phyloP scores from a whole-genome alignment of 176 grass and related monocot genomes.

The Phragmites australis region DNA sequence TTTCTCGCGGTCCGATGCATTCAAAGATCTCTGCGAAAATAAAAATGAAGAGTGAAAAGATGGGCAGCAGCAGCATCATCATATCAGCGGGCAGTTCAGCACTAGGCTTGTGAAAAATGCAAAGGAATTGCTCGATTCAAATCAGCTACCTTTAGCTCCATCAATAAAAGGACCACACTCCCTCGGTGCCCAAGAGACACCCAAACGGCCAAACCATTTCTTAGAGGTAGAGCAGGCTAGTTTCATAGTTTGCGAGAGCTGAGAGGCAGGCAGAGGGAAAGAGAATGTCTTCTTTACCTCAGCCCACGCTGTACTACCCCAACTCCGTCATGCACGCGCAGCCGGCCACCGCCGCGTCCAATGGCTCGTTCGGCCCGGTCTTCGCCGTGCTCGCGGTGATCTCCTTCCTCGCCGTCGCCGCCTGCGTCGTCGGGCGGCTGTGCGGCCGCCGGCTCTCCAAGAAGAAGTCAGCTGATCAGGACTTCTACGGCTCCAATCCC shows the following conservation, averaged over 20 bases:
- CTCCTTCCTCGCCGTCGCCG: slow-evolving; percentile 59
- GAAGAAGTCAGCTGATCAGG: slow-evolving; percentile 36
- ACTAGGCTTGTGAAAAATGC: slow-evolving; percentile 24
- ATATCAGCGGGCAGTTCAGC: slow-evolving; percentile 21
- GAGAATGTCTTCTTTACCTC: slow-evolving; percentile 63
- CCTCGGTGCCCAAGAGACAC: slow-evolving; percentile 15
- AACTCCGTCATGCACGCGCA: slow-evolving; percentile 42
- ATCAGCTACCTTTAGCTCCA: slow-evolving; percentile 12
- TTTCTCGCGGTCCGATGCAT: slow-evolving; percentile 91
- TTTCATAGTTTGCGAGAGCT: neutral
- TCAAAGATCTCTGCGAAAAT: slow-evolving; percentile 68
- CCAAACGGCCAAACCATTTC: slow-evolving; percentile 36
- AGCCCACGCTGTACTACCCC: slow-evolving; percentile 60
- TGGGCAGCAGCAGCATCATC: slow-evolving; percentile 47
- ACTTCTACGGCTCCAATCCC: slow-evolving; percentile 47
- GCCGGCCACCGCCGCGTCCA: slow-evolving; percentile 43
- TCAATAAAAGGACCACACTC: slow-evolving; percentile 57
- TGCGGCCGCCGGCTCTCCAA: slow-evolving; percentile 56
- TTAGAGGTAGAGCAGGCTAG: neutral
- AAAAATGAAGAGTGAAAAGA: slow-evolving; percentile 31
- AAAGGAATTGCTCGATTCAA: slow-evolving; percentile 36
- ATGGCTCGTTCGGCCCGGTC: slow-evolving; percentile 69
- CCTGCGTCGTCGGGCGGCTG: slow-evolving; percentile 67
- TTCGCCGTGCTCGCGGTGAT: slow-evolving; percentile 72
- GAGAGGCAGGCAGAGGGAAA: neutral